Percentiles rank a stretch among this genome's conserved stretches.
Evolutionary conservation across 2,329 filamentous ascomycete genomes (phyloP).

Genomic region (Ophiostoma montium): DNA sequence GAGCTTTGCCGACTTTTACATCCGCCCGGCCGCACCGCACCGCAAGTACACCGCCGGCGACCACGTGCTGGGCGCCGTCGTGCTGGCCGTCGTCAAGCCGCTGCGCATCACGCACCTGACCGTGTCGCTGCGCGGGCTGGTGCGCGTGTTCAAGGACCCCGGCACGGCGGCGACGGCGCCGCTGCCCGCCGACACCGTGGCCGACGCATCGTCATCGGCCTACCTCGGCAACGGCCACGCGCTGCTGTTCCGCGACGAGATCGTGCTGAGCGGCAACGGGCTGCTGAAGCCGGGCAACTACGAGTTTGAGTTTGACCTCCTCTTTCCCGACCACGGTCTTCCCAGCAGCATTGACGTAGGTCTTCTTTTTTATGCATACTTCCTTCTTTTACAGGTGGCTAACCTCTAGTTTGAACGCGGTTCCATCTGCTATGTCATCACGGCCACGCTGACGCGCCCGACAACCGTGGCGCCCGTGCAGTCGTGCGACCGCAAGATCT

Average conservation of each 20-base stretch:
- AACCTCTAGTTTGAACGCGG: constrained; percentile 73
- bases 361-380: too few relatives aligned
- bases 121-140: constrained; percentile 63
- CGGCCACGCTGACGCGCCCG: constrained; percentile 76
- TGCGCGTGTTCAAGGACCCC: constrained; percentile 62
- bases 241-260: constrained; percentile 72
- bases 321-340: constrained; percentile 27
- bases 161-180: constrained; percentile 29
- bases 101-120: constrained; percentile 68
- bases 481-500: constrained; percentile 68
- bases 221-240: constrained; percentile 67
- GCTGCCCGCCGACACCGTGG: constrained; percentile 3
- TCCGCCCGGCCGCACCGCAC: constrained; percentile 63
- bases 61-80: constrained; percentile 56
- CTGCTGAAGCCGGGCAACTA: constrained; percentile 60
- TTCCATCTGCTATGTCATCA: constrained; percentile 81
- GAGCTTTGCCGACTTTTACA: constrained; percentile 63
- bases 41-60: constrained; percentile 65
- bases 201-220: constrained; percentile 14
- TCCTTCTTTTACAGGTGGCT: too few relatives aligned
- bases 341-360: constrained; percentile 79
- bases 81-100: constrained; percentile 59
- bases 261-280: constrained; percentile 65
- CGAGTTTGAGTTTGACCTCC: constrained; percentile 48
- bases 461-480: constrained; percentile 71